Conservation (phyloP, 1,284 basidiomycete species). For the Cutaneotrichosporon arboriforme region DNA sequence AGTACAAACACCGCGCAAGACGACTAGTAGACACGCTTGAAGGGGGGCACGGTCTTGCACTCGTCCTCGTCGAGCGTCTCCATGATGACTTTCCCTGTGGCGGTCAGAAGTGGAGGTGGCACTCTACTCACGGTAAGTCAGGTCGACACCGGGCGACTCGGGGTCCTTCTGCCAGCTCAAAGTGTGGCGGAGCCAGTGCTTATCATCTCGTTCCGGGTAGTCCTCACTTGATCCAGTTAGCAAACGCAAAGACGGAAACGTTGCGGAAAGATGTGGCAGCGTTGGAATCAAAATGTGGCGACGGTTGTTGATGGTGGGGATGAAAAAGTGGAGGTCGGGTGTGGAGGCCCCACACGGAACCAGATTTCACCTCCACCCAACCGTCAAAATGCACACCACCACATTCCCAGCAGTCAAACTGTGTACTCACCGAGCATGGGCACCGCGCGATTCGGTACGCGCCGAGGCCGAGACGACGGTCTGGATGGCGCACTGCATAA, state of each 20-base stretch:
- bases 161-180: conserved; percentile 76
- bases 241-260: neutral
- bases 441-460: conserved; percentile 59
- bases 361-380: neutral
- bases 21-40: conserved; percentile 19
- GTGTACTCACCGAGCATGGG: conserved; percentile 2
- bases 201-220: conserved; percentile 63
- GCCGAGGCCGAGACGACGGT: conserved; percentile 93
- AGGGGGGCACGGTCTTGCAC: conserved; percentile 51
- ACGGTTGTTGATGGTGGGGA: too few species aligned
- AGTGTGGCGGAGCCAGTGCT: conserved; percentile 84
- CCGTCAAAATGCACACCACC: too few species aligned
- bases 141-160: conserved; percentile 70
- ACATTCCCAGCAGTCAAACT: too few species aligned
- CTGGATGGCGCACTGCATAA: conserved; percentile 90
- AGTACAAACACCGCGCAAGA: neutral
- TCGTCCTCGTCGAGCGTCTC: conserved; percentile 54
- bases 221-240: conserved; percentile 60
- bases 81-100: neutral
- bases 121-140: conserved; percentile 86
- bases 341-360: too few species aligned
- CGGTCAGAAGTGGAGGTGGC: conserved; percentile 37
- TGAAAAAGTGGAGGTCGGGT: neutral
- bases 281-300: neutral
- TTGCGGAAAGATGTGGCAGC: neutral